Conservation (phyloP, 306 rosid species). For the Citrullus amarus region DNA sequence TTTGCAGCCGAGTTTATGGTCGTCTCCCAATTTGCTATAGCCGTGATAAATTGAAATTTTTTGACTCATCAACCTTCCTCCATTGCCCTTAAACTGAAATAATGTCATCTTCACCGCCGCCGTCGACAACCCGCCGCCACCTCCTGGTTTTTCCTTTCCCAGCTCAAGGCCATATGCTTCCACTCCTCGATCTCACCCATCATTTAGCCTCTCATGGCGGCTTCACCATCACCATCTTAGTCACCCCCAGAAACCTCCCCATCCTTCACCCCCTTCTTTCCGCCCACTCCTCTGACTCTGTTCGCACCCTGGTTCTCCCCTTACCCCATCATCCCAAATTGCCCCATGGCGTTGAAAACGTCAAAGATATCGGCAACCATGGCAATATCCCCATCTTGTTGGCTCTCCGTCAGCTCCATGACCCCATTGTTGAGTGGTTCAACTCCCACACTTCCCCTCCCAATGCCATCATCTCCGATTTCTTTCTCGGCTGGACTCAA, state of each 20-base stretch:
- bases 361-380: conserved; percentile 38
- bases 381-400: conserved; percentile 26
- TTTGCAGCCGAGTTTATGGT: no score
- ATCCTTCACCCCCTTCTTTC: conserved; percentile 32
- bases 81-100: not conserved
- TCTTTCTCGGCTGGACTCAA: conserved; percentile 40
- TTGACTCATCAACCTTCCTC: no score
- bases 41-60: no score
- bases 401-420: conserved; percentile 21
- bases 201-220: conserved; percentile 23
- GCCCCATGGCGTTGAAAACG: conserved; percentile 32
- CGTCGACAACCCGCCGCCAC: conserved; percentile 12
- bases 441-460: conserved; percentile 33
- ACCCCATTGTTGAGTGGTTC: conserved; percentile 29
- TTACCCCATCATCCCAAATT: conserved; percentile 51
- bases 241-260: conserved; percentile 54
- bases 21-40: no score
- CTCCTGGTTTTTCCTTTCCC: conserved; percentile 53
- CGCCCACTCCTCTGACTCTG: conserved; percentile 12
- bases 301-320: conserved; percentile 36
- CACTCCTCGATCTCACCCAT: conserved; percentile 45
- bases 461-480: conserved; percentile 33
- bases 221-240: conserved; percentile 30
- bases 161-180: conserved; percentile 57
- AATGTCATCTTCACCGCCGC: not conserved